phyloP scores from a whole-genome alignment of 441 rosid species.

The Heliophila coronopifolia region DNA sequence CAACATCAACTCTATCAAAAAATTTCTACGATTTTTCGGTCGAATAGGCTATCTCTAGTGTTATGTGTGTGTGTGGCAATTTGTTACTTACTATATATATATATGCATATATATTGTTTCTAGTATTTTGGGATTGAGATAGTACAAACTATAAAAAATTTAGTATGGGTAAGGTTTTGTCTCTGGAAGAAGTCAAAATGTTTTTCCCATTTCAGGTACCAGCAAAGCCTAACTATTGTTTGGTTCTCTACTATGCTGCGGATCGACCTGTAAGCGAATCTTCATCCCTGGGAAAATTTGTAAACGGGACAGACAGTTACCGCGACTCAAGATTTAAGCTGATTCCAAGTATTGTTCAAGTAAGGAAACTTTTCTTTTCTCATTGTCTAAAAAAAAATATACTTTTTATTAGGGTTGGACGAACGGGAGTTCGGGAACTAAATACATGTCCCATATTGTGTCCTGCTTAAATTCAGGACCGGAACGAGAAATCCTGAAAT shows the following conservation, averaged over 20 bases:
- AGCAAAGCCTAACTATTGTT: slow-evolving; percentile 76
- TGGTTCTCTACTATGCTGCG: slow-evolving; percentile 76
- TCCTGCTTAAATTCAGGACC: too few relatives aligned
- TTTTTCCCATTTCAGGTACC: slow-evolving; percentile 51
- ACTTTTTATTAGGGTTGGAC: too few relatives aligned
- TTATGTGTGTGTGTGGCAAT: too few relatives aligned
- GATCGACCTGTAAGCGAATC: slow-evolving; percentile 62
- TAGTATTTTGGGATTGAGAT: background rate
- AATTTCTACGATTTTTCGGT: too few relatives aligned
- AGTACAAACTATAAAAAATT: background rate
- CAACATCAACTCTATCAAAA: slow-evolving; percentile 1
- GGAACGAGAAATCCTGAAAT: too few relatives aligned
- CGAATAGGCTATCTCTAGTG: background rate
- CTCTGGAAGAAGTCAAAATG: background rate
- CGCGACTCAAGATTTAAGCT: slow-evolving; percentile 82
- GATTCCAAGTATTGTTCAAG: slow-evolving; percentile 75
- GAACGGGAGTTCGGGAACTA: too few relatives aligned
- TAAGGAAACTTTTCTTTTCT: slow-evolving; percentile 16
- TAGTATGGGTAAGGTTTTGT: slow-evolving; percentile 2
- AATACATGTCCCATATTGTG: too few relatives aligned
- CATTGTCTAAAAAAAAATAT: background rate
- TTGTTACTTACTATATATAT: too few relatives aligned
- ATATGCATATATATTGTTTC: too few relatives aligned
- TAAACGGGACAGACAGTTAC: slow-evolving; percentile 67
- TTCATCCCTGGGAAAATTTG: slow-evolving; percentile 66